Conservation (phyloP, 2,329 filamentous ascomycete species). For the Phialocephala sp. region DNA sequence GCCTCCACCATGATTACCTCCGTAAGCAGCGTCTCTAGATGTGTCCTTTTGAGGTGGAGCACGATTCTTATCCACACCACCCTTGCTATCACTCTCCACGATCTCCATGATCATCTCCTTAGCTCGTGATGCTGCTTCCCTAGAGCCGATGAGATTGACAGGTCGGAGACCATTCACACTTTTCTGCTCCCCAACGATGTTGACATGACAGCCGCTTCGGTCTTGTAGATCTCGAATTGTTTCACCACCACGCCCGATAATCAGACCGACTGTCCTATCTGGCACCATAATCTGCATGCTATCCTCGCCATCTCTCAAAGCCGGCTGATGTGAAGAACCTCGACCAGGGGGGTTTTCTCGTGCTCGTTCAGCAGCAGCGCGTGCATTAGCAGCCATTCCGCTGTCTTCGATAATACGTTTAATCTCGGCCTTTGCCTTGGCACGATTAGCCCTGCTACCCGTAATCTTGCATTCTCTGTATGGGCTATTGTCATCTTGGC, state of each 20-base stretch:
- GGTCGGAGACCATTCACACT: slow-evolving; percentile 88
- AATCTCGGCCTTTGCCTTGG: slow-evolving; percentile 82
- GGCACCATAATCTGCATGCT: slow-evolving; percentile 94
- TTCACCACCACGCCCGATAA: slow-evolving; percentile 92
- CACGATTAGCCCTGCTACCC: slow-evolving; percentile 72
- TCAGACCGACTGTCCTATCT: slow-evolving; percentile 88
- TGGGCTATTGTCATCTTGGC: slow-evolving; percentile 71
- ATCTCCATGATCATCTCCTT: slow-evolving; percentile 93
- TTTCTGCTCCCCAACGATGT: slow-evolving; percentile 92
- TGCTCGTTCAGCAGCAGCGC: slow-evolving; percentile 47
- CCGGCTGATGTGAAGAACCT: slow-evolving; percentile 47
- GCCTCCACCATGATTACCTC: slow-evolving; percentile 42
- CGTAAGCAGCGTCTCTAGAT: slow-evolving; percentile 50
- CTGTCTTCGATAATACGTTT: slow-evolving; percentile 89
- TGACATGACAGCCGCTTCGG: slow-evolving; percentile 91
- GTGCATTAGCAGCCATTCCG: slow-evolving; percentile 62
- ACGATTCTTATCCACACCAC: slow-evolving; percentile 43
- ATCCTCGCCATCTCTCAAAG: slow-evolving; percentile 79
- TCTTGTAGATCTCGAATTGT: slow-evolving; percentile 93
- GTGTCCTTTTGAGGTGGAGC: slow-evolving; percentile 51
- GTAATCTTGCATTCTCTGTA: slow-evolving; percentile 87
- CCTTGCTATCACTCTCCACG: slow-evolving; percentile 84
- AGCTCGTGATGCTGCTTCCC: slow-evolving; percentile 74
- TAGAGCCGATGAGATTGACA: slow-evolving; percentile 86
- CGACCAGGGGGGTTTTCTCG: slow-evolving; percentile 41